Evolutionary conservation across 306 rosid species (phyloP).

Genomic region (Ormosia emarginata): DNA sequence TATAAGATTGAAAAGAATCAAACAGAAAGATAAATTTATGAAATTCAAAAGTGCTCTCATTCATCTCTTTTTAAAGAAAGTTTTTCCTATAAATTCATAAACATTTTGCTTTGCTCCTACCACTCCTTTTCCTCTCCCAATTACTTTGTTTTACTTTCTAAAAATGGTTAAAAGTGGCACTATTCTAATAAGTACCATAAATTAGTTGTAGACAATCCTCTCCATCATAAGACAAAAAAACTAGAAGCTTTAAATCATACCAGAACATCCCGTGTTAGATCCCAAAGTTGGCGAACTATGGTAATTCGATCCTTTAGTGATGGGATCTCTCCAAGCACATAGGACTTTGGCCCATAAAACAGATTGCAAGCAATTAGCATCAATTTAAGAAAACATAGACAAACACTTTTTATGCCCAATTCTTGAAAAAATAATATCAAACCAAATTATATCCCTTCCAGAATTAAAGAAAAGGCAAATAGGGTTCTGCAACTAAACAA

Average conservation of each 20-base stretch:
- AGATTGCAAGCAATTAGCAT: conserved; percentile 34
- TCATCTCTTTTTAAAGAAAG: neutral
- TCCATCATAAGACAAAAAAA: conserved; percentile 2
- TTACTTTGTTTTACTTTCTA: neutral
- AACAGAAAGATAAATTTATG: neutral
- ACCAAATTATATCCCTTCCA: neutral
- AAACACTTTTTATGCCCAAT: neutral
- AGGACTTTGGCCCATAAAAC: conserved; percentile 64
- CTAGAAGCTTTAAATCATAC: conserved; percentile 40
- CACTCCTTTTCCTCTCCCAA: neutral
- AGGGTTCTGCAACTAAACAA: neutral
- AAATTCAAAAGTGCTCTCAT: neutral
- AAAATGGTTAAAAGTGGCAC: neutral
- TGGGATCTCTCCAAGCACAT: conserved; percentile 95
- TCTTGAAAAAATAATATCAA: neutral
- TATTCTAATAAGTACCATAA: neutral
- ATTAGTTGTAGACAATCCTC: neutral
- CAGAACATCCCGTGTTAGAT: conserved; percentile 80
- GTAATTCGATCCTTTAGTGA: conserved; percentile 82
- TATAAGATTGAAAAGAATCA: neutral
- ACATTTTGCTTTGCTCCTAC: conserved; percentile 7
- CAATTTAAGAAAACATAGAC: neutral
- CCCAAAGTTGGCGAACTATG: conserved; percentile 91
- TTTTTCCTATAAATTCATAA: neutral
- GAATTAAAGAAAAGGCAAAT: neutral